phyloP scores from a whole-genome alignment of 1,284 basidiomycete genomes.

The Puccinia coronata region DNA sequence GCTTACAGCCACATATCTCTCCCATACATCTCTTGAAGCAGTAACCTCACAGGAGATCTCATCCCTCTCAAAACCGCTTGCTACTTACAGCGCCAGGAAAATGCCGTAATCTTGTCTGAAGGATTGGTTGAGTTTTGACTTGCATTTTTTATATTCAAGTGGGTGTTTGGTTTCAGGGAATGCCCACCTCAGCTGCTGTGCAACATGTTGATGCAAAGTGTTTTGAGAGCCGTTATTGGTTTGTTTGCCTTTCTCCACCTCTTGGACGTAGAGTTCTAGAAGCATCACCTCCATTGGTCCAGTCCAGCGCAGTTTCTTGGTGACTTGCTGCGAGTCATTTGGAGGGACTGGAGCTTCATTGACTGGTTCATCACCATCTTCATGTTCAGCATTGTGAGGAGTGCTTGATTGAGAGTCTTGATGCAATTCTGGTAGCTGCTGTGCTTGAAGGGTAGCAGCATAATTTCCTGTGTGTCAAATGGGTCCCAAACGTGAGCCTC shows the following conservation, averaged over 20 bases:
- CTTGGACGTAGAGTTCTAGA: conserved; percentile 1
- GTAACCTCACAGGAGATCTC: background rate
- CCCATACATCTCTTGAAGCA: background rate
- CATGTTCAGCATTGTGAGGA: too few species aligned
- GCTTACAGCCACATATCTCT: too few species aligned
- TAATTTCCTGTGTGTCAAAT: too few species aligned
- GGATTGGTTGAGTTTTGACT: background rate
- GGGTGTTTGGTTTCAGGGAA: background rate
- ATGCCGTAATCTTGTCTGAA: background rate
- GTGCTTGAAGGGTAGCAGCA: too few species aligned
- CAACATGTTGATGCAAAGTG: background rate
- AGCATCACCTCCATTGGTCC: background rate
- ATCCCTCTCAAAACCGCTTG: conserved; percentile 4
- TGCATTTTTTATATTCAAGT: background rate
- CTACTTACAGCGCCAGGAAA: background rate
- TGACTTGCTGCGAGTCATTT: too few species aligned
- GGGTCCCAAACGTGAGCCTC: too few species aligned
- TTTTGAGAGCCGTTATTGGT: background rate
- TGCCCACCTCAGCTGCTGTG: background rate
- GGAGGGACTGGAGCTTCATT: too few species aligned
- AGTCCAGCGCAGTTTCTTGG: background rate
- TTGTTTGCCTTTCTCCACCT: background rate
- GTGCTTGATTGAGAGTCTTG: too few species aligned
- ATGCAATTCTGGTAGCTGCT: too few species aligned
- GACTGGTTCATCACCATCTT: too few species aligned